Conservation (phyloP, 2,329 filamentous ascomycete species). For the Fusarium verticillioides region DNA sequence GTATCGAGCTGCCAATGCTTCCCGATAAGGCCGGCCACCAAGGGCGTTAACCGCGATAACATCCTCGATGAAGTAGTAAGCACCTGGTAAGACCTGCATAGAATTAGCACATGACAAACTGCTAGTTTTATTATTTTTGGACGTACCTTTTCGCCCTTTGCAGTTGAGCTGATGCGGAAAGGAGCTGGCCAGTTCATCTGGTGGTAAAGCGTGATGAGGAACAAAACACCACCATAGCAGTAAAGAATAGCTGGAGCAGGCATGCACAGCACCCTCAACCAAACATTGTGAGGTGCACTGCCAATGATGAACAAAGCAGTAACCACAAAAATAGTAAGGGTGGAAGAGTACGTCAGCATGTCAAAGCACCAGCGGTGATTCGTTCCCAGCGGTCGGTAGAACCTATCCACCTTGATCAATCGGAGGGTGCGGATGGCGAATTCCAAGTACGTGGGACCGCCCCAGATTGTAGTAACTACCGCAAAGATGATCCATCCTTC, state of each 20-base stretch:
- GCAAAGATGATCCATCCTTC: conserved; percentile 60
- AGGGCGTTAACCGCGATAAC: conserved; percentile 74
- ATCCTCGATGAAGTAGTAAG: conserved; percentile 75
- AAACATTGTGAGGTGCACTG: conserved; percentile 61
- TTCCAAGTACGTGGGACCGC: conserved; percentile 64
- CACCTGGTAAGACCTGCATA: conserved; percentile 64
- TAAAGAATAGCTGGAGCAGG: conserved; percentile 63
- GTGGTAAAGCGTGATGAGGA: conserved; percentile 51
- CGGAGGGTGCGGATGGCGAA: conserved; percentile 61
- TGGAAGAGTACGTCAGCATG: conserved; percentile 59
- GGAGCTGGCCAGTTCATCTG: conserved; percentile 60
- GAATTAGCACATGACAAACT: conserved; percentile 40
- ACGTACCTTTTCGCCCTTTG: conserved; percentile 60
- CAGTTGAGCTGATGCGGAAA: conserved; percentile 72
- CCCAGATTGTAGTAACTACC: conserved; percentile 65
- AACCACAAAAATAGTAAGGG: conserved; percentile 60
- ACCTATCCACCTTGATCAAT: conserved; percentile 60
- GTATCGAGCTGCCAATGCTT: conserved; percentile 56
- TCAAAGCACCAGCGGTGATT: conserved; percentile 61
- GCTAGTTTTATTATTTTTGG: not conserved
- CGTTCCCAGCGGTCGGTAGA: conserved; percentile 62
- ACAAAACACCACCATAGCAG: conserved; percentile 56
- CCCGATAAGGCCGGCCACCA: conserved; percentile 58
- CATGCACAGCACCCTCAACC: conserved; percentile 62
- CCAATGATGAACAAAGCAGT: conserved; percentile 62